A percentile compares a stretch with the other conserved stretches of the same genome.
Evolutionary conservation across 2,329 filamentous ascomycete species (phyloP).

Genomic region (Ophiosphaerella korrae): DNA sequence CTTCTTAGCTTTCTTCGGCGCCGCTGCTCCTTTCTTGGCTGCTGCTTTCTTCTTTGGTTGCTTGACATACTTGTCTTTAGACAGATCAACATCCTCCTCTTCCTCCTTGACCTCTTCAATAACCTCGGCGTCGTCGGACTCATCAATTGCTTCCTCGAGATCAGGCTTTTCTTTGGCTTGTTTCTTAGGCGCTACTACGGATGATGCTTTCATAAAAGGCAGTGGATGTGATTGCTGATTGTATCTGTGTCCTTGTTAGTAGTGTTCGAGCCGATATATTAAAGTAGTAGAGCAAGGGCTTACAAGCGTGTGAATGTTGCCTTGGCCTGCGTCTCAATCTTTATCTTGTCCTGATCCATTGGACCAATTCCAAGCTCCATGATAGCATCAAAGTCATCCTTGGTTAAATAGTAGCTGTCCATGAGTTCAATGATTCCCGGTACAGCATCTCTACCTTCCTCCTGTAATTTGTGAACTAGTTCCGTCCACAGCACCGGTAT

Average conservation of each 20-base stretch:
- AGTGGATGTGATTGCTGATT: conserved; percentile 85
- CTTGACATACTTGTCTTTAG: conserved; percentile 96
- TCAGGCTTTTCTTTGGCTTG: conserved; percentile 79
- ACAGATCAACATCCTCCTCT: conserved; percentile 79
- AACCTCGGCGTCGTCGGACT: conserved; percentile 71
- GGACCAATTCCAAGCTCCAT: conserved; percentile 87
- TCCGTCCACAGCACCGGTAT: conserved; percentile 85
- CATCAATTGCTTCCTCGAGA: conserved; percentile 93
- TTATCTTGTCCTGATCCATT: conserved; percentile 75
- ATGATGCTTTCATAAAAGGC: conserved; percentile 94
- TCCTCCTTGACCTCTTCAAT: conserved; percentile 59
- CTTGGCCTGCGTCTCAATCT: conserved; percentile 85
- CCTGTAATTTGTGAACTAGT: conserved; percentile 73
- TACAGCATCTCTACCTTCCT: conserved; percentile 81
- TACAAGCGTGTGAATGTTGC: conserved; percentile 85
- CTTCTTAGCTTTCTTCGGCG: conserved; percentile 56
- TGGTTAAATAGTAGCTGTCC: conserved; percentile 95
- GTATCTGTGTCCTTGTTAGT: conserved; percentile 63
- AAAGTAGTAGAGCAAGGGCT: conserved; percentile 49
- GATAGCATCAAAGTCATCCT: conserved; percentile 92
- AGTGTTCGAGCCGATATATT: not conserved
- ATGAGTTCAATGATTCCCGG: conserved; percentile 88
- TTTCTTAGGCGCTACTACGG: conserved; percentile 73
- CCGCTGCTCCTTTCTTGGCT: conserved; percentile 47
- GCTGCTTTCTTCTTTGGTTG: conserved; percentile 76